phyloP scores from a whole-genome alignment of 31 red algal genomes.

The Endocladia muricata region DNA sequence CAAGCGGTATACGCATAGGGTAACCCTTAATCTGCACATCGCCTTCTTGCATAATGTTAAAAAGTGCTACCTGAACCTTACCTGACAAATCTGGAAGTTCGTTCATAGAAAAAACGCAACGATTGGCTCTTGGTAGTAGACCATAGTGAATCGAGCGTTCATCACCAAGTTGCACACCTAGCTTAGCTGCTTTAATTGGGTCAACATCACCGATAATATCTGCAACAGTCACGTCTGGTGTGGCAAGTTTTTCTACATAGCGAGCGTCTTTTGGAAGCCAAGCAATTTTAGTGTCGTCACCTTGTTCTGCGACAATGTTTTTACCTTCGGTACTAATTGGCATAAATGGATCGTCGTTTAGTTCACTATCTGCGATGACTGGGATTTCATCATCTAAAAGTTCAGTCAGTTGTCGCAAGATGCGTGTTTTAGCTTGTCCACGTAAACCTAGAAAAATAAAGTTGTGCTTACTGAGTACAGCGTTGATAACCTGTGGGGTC shows the following conservation, averaged over 20 bases:
- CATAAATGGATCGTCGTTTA: constrained; percentile 11
- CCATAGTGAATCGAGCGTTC: constrained; percentile 8
- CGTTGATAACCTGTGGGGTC: no score
- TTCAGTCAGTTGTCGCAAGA: not conserved
- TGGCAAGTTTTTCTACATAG: constrained; percentile 26
- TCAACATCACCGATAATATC: constrained; percentile 23
- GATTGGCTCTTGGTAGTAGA: not conserved
- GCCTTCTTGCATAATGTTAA: constrained; percentile 32
- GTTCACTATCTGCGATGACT: not conserved
- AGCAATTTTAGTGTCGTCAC: not conserved
- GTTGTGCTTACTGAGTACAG: not conserved
- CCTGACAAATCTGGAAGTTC: constrained; percentile 20
- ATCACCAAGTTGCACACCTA: not conserved
- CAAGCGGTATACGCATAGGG: constrained; percentile 11
- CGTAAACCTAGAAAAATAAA: constrained; percentile 6
- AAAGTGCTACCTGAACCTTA: constrained; percentile 9
- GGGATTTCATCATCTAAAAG: constrained; percentile 19
- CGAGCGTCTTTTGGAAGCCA: not conserved
- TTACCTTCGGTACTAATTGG: not conserved
- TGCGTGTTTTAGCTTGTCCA: constrained; percentile 18
- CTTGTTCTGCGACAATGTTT: not conserved
- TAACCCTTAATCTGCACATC: constrained; percentile 21
- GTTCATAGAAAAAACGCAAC: constrained; percentile 16
- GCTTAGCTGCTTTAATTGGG: constrained; percentile 20
- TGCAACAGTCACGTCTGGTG: constrained; percentile 18